Conservation (phyloP, 2,329 filamentous ascomycete species). For the Fusarium penzigii region DNA sequence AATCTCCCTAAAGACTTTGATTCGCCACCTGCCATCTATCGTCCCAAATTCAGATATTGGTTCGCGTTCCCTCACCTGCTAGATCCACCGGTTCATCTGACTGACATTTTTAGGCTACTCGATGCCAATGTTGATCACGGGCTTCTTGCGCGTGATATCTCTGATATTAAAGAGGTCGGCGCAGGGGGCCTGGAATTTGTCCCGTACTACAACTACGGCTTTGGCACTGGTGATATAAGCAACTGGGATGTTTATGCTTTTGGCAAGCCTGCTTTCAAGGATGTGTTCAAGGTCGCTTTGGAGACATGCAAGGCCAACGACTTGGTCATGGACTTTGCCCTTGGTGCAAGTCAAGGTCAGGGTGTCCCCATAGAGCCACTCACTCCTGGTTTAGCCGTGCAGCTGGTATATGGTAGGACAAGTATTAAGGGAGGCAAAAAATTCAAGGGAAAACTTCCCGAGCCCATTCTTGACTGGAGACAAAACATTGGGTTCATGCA, state of each 20-base stretch:
- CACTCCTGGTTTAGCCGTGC: neutral
- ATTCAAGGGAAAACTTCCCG: conserved; percentile 25
- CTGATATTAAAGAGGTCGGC: neutral
- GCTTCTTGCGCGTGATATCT: neutral
- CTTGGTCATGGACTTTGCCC: conserved; percentile 45
- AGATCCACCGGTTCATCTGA: neutral
- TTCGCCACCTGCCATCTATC: neutral
- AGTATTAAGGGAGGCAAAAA: conserved; percentile 31
- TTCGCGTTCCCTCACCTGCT: neutral
- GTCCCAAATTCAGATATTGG: neutral
- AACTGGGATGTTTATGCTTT: neutral
- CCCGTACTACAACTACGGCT: neutral
- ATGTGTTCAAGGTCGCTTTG: neutral
- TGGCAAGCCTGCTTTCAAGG: neutral
- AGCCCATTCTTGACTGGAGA: no score
- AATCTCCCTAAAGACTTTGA: no score
- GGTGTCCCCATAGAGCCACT: conserved; percentile 38
- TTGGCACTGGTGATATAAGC: neutral
- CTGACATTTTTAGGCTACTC: neutral
- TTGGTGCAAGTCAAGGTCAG: conserved; percentile 49
- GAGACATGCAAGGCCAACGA: conserved; percentile 26
- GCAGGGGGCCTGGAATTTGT: neutral
- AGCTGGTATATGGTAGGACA: neutral
- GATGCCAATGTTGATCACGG: neutral
- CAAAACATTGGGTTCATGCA: no score